These are phyloP conservation scores for Hypoxylon sp. DNA, from an alignment of 2,329 filamentous ascomycete species.

Conservation along the genomic window DNA sequence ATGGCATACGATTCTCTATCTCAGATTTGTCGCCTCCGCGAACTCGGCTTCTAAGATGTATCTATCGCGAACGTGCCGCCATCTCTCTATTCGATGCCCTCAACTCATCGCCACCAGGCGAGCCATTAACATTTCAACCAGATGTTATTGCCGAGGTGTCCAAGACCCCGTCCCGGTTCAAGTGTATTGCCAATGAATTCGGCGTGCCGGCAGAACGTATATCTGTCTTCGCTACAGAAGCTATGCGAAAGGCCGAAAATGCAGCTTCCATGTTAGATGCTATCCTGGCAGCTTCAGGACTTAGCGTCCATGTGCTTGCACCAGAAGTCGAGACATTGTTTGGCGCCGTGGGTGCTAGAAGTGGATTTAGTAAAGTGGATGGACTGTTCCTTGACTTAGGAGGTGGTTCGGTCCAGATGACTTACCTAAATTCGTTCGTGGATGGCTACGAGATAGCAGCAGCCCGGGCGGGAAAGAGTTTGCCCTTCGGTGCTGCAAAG, in stretches of 20 bases:
- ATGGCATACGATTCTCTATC: slow-evolving; percentile 94
- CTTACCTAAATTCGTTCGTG: slow-evolving; percentile 69
- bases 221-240: slow-evolving; percentile 87
- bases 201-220: slow-evolving; percentile 76
- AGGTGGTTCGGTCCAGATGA: slow-evolving; percentile 78
- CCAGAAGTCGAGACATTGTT: slow-evolving; percentile 87
- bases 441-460: slow-evolving; percentile 66
- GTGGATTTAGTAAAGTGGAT: slow-evolving; percentile 76
- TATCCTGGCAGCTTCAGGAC: slow-evolving; percentile 75
- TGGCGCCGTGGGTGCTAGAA: slow-evolving; percentile 86
- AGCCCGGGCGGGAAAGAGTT: slow-evolving; percentile 68
- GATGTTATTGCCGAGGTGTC: slow-evolving; percentile 77
- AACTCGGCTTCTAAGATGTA: slow-evolving; percentile 79
- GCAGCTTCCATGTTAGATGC: slow-evolving; percentile 74
- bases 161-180: slow-evolving; percentile 77
- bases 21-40: slow-evolving; percentile 81
- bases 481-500: slow-evolving; percentile 74
- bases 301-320: slow-evolving; percentile 79
- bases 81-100: slow-evolving; percentile 91
- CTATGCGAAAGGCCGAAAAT: slow-evolving; percentile 85
- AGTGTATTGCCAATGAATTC: slow-evolving; percentile 77
- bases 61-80: slow-evolving; percentile 82
- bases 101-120: slow-evolving; percentile 63
- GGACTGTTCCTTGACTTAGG: slow-evolving; percentile 91
- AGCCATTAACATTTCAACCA: slow-evolving; percentile 61